Conservation (phyloP, 805 yeast species). For the Wickerhamiella shivajii region DNA sequence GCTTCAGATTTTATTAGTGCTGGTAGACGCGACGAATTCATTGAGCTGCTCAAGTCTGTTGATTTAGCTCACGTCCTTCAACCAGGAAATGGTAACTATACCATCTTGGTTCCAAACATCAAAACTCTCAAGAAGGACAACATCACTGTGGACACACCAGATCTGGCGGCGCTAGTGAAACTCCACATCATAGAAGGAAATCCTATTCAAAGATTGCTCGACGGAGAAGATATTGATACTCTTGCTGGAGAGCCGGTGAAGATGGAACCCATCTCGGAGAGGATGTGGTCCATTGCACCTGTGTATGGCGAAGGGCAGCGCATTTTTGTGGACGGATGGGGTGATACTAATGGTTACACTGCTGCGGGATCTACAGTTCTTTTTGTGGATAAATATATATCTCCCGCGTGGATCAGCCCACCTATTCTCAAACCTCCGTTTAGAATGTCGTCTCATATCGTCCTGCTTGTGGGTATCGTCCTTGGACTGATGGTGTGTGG, state of each 20-base stretch:
- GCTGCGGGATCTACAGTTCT: constrained; percentile 20
- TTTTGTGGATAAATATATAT: constrained; percentile 22
- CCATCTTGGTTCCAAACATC: constrained; percentile 61
- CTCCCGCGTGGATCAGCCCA: constrained; percentile 23
- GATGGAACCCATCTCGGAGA: constrained; percentile 15
- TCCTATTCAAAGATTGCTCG: constrained; percentile 22
- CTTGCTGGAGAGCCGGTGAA: constrained; percentile 18
- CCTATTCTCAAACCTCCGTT: constrained; percentile 19
- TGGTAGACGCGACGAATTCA: constrained; percentile 34
- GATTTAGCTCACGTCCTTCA: constrained; percentile 26
- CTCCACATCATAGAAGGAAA: constrained; percentile 56
- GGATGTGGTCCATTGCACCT: constrained; percentile 10
- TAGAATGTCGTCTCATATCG: constrained; percentile 21
- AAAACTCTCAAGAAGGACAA: constrained; percentile 40
- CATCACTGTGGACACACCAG: constrained; percentile 30
- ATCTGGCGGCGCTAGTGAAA: constrained; percentile 31
- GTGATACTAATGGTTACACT: constrained; percentile 14
- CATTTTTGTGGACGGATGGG: constrained; percentile 16
- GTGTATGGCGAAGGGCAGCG: constrained; percentile 19
- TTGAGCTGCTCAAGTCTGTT: constrained; percentile 29
- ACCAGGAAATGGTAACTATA: constrained; percentile 29
- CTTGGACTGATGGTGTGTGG: constrained; percentile 17
- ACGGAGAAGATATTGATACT: constrained; percentile 17
- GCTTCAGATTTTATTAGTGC: constrained; percentile 41
- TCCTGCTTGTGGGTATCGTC: constrained; percentile 21